Conservation (phyloP, 495 filamentous ascomycete species). For the Mytilinidion resinicola region DNA sequence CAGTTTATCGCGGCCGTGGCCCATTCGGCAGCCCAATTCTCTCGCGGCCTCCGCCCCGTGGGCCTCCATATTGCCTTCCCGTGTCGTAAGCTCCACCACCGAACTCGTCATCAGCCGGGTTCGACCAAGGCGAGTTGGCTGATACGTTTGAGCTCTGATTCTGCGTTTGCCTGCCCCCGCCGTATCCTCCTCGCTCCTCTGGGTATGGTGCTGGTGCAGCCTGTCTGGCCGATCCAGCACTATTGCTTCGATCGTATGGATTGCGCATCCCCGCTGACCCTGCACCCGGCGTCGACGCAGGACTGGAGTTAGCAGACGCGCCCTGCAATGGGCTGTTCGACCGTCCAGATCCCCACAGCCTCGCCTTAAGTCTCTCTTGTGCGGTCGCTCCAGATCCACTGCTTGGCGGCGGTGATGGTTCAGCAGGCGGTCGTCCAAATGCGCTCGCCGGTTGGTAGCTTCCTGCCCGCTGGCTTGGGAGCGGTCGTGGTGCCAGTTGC, state of each 20-base stretch:
- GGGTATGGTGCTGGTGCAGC: conserved; percentile 21
- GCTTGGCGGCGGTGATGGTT: conserved; percentile 35
- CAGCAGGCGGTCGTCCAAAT: conserved; percentile 30
- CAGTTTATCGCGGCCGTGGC: conserved; percentile 32
- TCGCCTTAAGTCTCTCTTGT: conserved; percentile 61
- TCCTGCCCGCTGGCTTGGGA: conserved; percentile 64
- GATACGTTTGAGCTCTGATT: conserved; percentile 21
- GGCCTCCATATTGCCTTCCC: conserved; percentile 13
- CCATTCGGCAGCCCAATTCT: conserved; percentile 47
- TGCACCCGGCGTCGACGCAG: conserved; percentile 7
- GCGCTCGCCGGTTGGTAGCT: conserved; percentile 53
- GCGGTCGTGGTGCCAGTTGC: conserved; percentile 47
- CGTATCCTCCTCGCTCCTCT: conserved; percentile 24
- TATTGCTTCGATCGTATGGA: conserved; percentile 13
- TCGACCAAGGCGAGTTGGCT: conserved; percentile 20
- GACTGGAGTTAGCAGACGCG: conserved; percentile 14
- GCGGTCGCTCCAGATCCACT: conserved; percentile 45
- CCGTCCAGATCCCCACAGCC: conserved; percentile 51
- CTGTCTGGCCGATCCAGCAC: neutral
- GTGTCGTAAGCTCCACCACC: conserved; percentile 3
- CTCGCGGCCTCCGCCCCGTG: conserved; percentile 25
- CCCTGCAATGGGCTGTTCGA: conserved; percentile 22
- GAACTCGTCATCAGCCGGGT: conserved; percentile 15
- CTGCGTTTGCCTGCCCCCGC: conserved; percentile 2
- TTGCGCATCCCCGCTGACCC: conserved; percentile 4